Evolutionary conservation across 1,284 basidiomycete genomes (phyloP).

Genomic region (Microstroma glucosiphilum): DNA sequence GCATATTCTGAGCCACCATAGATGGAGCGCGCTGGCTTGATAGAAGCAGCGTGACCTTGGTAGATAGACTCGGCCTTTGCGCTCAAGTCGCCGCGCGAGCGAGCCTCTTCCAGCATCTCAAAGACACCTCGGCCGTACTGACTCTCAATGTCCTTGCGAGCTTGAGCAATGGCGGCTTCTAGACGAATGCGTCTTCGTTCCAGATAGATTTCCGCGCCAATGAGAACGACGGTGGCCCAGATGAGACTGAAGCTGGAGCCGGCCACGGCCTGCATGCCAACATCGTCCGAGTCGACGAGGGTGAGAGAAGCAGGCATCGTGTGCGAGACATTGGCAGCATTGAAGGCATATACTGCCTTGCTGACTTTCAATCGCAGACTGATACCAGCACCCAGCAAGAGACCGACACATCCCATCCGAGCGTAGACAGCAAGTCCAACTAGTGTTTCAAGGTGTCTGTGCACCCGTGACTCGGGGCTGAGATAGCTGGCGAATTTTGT

Average conservation of each 20-base stretch:
- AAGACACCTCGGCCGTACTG: conserved; percentile 2
- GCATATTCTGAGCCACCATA: too few relatives aligned
- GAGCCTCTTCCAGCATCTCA: not conserved
- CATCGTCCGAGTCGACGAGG: not conserved
- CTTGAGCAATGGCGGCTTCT: not conserved
- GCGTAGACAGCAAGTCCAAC: not conserved
- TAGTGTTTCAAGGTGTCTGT: not conserved
- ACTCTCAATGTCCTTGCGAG: not conserved
- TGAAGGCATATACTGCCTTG: conserved; percentile 6
- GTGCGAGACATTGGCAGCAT: not conserved
- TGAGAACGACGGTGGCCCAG: conserved; percentile 1
- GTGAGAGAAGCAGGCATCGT: not conserved
- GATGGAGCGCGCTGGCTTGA: too few relatives aligned
- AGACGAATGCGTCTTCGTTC: not conserved
- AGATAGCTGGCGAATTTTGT: not conserved
- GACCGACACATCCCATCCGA: not conserved
- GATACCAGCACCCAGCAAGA: not conserved
- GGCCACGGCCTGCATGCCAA: not conserved
- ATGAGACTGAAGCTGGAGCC: not conserved
- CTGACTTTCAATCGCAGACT: conserved; percentile 2
- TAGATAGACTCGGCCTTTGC: too few relatives aligned
- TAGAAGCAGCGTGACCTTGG: too few relatives aligned
- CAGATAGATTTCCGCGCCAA: not conserved
- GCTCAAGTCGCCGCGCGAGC: not conserved
- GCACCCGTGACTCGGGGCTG: not conserved